Percentiles rank a stretch among this genome's conserved stretches.
These are phyloP conservation scores for Tremellales sp. DNA, from an alignment of 1,284 basidiomycete genomes.

Conservation along the genomic window DNA sequence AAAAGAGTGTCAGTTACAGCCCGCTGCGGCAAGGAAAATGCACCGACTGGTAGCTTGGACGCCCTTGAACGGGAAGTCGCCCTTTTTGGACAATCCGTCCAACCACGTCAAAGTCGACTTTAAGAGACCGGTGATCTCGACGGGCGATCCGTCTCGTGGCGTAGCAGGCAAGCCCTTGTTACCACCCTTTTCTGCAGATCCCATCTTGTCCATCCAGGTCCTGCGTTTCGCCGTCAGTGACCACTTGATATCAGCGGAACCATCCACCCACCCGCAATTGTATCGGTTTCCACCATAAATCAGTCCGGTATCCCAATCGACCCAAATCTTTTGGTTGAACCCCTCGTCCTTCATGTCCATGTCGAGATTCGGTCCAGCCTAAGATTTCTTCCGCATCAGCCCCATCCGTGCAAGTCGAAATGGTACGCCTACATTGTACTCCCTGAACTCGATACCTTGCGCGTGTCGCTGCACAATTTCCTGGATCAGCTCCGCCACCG, in stretches of 20 bases:
- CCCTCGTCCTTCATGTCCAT: constrained; percentile 88
- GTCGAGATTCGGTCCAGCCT: constrained; percentile 88
- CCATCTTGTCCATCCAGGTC: constrained; percentile 98
- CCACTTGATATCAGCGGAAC: not conserved
- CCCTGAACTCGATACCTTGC: constrained; percentile 86
- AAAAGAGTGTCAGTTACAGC: constrained; percentile 4
- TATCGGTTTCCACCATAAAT: constrained; percentile 80
- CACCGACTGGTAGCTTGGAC: constrained; percentile 72
- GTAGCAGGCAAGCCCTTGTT: constrained; percentile 93
- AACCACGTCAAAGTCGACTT: constrained; percentile 93
- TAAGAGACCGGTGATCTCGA: constrained; percentile 90
- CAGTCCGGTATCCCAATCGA: constrained; percentile 92
- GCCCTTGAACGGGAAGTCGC: constrained; percentile 84
- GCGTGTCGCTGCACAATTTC: constrained; percentile 95
- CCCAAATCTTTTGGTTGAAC: constrained; percentile 88
- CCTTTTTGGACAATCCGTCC: constrained; percentile 60
- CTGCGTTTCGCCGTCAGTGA: constrained; percentile 52
- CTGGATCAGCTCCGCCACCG: constrained; percentile 88
- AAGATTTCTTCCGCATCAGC: too few relatives aligned
- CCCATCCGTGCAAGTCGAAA: constrained; percentile 8
- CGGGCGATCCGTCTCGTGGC: constrained; percentile 88
- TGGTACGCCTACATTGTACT: constrained; percentile 62
- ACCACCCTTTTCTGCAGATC: constrained; percentile 81
- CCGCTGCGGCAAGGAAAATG: not conserved
- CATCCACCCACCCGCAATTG: constrained; percentile 44